Evolutionary conservation across 495 filamentous ascomycete species (phyloP).

Genomic region (Cudoniella acicularis): DNA sequence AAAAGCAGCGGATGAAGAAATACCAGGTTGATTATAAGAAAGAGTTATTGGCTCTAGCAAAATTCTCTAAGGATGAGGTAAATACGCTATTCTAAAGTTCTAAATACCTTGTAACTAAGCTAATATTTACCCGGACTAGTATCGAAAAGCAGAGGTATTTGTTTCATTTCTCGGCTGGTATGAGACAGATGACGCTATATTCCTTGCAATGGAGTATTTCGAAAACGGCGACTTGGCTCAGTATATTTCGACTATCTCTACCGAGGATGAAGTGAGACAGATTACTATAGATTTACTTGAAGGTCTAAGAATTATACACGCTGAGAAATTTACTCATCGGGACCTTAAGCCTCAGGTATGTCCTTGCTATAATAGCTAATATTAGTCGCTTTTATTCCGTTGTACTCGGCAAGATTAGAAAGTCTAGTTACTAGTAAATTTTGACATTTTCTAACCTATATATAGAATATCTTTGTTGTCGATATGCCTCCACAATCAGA

Average conservation of each 20-base stretch:
- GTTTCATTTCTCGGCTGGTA: background rate
- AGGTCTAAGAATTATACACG: background rate
- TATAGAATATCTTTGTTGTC: background rate
- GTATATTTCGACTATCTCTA: background rate
- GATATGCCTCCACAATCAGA: background rate
- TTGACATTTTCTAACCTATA: too few relatives aligned
- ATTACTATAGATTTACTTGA: background rate
- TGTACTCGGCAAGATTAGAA: too few relatives aligned
- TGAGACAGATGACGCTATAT: background rate
- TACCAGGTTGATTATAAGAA: background rate
- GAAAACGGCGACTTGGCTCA: background rate
- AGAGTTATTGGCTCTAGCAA: background rate
- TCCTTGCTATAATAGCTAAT: too few relatives aligned
- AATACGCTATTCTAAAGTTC: too few relatives aligned
- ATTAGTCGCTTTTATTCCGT: too few relatives aligned
- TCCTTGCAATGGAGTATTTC: background rate
- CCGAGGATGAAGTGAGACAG: background rate
- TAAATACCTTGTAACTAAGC: too few relatives aligned
- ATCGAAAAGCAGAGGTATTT: too few relatives aligned
- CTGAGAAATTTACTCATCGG: background rate
- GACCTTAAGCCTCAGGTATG: background rate
- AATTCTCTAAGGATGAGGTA: background rate
- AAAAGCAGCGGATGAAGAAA: background rate
- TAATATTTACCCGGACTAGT: too few relatives aligned
- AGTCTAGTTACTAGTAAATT: too few relatives aligned